These are phyloP conservation scores for Nitzschia putrida DNA, from an alignment of 108 stramenopile genomes.

Conservation along the genomic window DNA sequence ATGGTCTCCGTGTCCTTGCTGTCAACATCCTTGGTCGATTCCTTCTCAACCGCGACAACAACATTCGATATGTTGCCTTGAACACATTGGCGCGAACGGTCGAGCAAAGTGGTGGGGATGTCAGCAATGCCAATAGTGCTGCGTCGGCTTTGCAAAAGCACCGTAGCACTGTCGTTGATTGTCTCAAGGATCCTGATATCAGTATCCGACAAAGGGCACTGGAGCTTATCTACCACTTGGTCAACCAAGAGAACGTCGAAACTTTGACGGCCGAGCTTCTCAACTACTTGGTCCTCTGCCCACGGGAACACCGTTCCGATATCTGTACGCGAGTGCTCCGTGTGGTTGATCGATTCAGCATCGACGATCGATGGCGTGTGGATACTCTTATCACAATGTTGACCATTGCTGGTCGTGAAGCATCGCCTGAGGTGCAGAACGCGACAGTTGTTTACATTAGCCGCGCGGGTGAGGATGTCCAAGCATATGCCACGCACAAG, in stretches of 20 bases:
- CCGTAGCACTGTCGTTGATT: constrained; percentile 93
- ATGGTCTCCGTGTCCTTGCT: constrained; percentile 93
- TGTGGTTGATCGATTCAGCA: constrained; percentile 92
- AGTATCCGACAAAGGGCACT: constrained; percentile 98
- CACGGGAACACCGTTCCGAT: constrained; percentile 87
- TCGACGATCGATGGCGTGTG: constrained; percentile 88
- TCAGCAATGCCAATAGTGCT: constrained; percentile 62
- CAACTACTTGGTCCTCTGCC: constrained; percentile 97
- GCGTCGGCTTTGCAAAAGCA: constrained; percentile 89
- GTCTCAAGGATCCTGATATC: constrained; percentile 98
- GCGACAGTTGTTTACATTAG: constrained; percentile 83
- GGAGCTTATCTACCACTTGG: constrained; percentile 96
- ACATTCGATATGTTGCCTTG: constrained; percentile 99
- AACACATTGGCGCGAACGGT: constrained; percentile 87
- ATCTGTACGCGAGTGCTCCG: constrained; percentile 86
- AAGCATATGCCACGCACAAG: constrained; percentile 92
- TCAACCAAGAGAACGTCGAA: constrained; percentile 89
- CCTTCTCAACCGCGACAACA: constrained; percentile 98
- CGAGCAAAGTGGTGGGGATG: constrained; percentile 42
- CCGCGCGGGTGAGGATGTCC: constrained; percentile 67
- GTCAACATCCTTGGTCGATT: constrained; percentile 99
- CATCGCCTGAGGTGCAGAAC: constrained; percentile 75
- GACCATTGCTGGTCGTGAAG: constrained; percentile 92
- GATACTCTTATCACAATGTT: constrained; percentile 96
- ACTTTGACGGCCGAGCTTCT: constrained; percentile 92